Percentiles rank a stretch among this genome's conserved stretches.
Conservation (phyloP, 805 yeast species). For the Metschnikowia borealis region DNA sequence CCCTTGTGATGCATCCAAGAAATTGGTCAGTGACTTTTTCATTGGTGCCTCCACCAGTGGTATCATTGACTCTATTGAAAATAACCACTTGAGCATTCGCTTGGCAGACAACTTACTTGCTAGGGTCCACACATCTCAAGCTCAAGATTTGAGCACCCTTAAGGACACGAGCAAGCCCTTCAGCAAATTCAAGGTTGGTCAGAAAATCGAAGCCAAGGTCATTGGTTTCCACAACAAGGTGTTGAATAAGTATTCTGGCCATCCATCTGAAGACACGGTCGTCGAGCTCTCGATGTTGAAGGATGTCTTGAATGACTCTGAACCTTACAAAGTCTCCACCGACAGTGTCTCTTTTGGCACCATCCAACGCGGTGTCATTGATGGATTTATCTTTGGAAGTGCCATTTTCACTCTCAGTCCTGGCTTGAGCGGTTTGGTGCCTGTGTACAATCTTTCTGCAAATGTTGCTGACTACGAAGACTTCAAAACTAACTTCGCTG, state of each 20-base stretch:
- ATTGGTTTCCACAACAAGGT: conserved; percentile 75
- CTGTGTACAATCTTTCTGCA: conserved; percentile 59
- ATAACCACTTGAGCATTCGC: conserved; percentile 68
- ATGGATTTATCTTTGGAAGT: conserved; percentile 55
- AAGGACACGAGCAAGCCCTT: conserved; percentile 57
- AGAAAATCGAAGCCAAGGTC: conserved; percentile 56
- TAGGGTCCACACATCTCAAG: conserved; percentile 73
- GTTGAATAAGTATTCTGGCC: conserved; percentile 60
- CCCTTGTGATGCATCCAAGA: conserved; percentile 57
- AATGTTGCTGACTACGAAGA: conserved; percentile 46
- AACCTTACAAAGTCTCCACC: conserved; percentile 13
- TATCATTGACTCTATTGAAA: conserved; percentile 56
- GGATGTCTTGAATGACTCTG: conserved; percentile 27
- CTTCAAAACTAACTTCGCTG: conserved; percentile 56
- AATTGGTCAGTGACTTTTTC: conserved; percentile 45
- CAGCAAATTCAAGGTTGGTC: conserved; percentile 53
- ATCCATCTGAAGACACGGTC: conserved; percentile 45
- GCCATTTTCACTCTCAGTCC: conserved; percentile 73
- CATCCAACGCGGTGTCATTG: conserved; percentile 57
- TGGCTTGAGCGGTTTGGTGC: conserved; percentile 58
- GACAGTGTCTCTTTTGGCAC: conserved; percentile 44
- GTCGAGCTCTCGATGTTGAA: conserved; percentile 63
- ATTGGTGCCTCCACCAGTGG: conserved; percentile 65
- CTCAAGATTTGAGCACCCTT: conserved; percentile 51
- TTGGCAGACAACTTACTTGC: conserved; percentile 79